Evolutionary conservation across 306 rosid species (phyloP).

Genomic region (Aeschynomene evenia): DNA sequence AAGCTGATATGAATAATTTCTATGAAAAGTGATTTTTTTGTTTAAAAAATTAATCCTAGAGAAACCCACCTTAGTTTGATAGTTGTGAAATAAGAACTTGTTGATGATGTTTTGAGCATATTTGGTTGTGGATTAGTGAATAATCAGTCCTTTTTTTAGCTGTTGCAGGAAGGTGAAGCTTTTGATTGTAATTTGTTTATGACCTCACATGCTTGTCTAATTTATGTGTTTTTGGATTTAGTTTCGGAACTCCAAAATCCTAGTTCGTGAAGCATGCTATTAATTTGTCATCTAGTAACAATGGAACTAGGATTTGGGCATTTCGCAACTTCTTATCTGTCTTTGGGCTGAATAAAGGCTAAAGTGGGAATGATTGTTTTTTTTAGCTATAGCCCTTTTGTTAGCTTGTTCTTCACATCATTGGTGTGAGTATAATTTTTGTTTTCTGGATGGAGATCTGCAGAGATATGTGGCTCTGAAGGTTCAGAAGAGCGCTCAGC

Average conservation of each 20-base stretch:
- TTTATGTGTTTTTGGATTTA: not conserved
- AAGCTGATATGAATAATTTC: too few species aligned
- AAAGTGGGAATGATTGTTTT: not conserved
- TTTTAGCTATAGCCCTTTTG: not conserved
- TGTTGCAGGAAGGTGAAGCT: not conserved
- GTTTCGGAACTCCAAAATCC: not conserved
- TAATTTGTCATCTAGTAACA: not conserved
- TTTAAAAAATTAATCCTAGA: too few species aligned
- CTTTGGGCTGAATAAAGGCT: not conserved
- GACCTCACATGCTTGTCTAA: not conserved
- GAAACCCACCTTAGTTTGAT: too few species aligned
- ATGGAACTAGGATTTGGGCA: not conserved
- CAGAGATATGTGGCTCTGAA: slow-evolving; percentile 91
- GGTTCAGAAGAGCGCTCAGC: slow-evolving; percentile 98
- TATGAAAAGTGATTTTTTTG: too few species aligned
- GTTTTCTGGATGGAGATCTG: slow-evolving; percentile 24
- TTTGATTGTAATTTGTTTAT: not conserved
- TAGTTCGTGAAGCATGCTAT: not conserved
- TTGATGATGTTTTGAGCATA: not conserved
- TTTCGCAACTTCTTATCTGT: not conserved
- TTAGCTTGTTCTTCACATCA: slow-evolving; percentile 3
- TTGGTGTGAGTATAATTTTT: slow-evolving; percentile 7
- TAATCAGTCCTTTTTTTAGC: not conserved
- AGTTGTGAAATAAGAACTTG: not conserved
- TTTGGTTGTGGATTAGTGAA: not conserved